These are phyloP conservation scores for Corylus heterophylla DNA, from an alignment of 306 rosid species.

Conservation along the genomic window DNA sequence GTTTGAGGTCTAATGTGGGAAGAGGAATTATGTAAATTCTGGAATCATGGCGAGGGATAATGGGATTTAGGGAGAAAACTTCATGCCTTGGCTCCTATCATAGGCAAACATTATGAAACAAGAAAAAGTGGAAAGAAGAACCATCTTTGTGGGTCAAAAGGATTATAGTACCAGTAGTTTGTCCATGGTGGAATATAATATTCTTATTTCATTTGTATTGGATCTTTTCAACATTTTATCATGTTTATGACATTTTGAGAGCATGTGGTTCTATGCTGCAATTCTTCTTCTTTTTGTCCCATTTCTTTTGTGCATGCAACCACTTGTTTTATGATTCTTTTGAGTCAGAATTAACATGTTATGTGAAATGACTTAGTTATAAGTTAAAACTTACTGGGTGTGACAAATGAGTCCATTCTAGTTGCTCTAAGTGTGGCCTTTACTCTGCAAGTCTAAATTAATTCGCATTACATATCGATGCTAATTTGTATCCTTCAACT, in stretches of 20 bases:
- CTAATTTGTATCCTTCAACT: constrained; percentile 23
- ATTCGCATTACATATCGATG: neutral
- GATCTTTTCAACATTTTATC: neutral
- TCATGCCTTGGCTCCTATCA: neutral
- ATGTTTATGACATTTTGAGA: neutral
- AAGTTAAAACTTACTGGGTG: neutral
- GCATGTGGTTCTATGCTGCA: neutral
- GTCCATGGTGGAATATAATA: neutral
- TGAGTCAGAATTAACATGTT: neutral
- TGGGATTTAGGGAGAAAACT: neutral
- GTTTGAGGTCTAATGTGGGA: neutral
- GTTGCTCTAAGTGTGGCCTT: neutral
- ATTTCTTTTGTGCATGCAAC: neutral
- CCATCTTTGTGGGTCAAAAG: neutral
- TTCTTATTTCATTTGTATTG: neutral
- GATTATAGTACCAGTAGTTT: neutral
- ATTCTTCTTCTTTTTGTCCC: no score
- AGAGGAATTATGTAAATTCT: neutral
- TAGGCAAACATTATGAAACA: neutral
- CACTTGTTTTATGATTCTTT: neutral
- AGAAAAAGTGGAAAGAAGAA: neutral
- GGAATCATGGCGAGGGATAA: neutral
- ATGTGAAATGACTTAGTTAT: neutral
- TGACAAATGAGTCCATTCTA: neutral
- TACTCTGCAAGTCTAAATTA: neutral